Percentiles rank a stretch among this genome's conserved stretches.
Evolutionary conservation across 441 rosid species (phyloP).

Genomic region (Metrosideros polymorpha): DNA sequence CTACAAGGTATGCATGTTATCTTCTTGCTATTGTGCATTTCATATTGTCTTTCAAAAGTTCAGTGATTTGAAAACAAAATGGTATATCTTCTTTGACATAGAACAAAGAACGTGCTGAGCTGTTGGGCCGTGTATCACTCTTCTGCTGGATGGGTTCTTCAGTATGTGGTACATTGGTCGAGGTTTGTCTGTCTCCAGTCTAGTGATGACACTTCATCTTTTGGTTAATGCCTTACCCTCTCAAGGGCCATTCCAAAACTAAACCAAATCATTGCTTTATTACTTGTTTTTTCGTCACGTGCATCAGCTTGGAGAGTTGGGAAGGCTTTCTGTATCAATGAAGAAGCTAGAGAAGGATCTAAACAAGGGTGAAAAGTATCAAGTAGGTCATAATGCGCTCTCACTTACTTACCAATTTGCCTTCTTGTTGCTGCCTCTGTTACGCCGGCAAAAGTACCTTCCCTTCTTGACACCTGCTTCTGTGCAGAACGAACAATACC

Average conservation of each 20-base stretch:
- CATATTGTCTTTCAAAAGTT: neutral
- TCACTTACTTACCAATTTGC: neutral
- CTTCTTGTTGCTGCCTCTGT: neutral
- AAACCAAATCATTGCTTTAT: neutral
- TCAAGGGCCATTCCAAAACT: neutral
- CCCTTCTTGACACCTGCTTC: neutral
- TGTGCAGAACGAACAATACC: conserved; percentile 5
- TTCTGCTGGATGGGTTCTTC: conserved; percentile 15
- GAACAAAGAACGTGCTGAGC: conserved; percentile 13
- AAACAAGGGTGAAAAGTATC: conserved; percentile 1
- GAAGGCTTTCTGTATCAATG: conserved; percentile 5
- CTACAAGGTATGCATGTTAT: conserved; percentile 5
- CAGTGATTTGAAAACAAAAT: neutral
- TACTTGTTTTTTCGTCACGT: neutral
- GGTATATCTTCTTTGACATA: neutral
- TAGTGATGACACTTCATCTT: neutral
- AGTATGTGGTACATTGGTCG: conserved; percentile 5
- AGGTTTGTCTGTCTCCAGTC: neutral
- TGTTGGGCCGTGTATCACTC: conserved; percentile 7
- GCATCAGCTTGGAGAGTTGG: conserved; percentile 9
- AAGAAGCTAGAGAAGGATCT: conserved; percentile 7
- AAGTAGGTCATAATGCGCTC: neutral
- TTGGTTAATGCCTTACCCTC: neutral
- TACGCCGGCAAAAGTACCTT: neutral
- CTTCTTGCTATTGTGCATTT: neutral